Evolutionary conservation across 1,139 yeast species (phyloP), one percentile per base, ranked within the genome.

Genomic region (Saccharomyces hybrid): DNA sequence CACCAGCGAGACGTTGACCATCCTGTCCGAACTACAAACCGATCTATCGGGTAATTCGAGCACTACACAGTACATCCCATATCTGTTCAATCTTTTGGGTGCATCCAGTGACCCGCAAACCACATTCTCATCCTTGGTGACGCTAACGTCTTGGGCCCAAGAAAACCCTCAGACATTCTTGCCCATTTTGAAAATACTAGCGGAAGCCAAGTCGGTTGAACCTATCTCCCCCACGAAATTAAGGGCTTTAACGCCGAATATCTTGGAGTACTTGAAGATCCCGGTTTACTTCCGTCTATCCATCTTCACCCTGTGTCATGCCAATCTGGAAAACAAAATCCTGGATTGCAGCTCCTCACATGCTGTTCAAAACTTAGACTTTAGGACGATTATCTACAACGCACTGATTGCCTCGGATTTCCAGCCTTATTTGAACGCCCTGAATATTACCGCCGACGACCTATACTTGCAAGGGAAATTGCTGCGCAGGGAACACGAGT

Each of bases 221-320:
- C 55, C 56, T 7, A 58, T 64, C 32, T 56, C 65, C 7, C 57
- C 60, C 13, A 60, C 57, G 29, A 54, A 60, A 48, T 51, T 69
- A 38, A 53, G 57, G 23, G 57, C 59, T 25, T 27, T 66, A 49
- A 57, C 59, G 34, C 71, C 71, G 42, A 42, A 46, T 3, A 56
- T 69, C 29, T 52, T 69, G 46, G 60, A 58, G 32, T 61, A 60
- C 48, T 61, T 68, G 55, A 48, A 59, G 19, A 60, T 69, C 27
- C 66, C 69, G 51, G 57, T 63, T 16, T 58, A 56, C 26, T 66
- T 60, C 57, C 64, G 67, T 54, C 54, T 69, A 38, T 63, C 69
- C 46, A 63, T 69, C 41, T 66, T 66, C 59, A 60, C 70, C 1
- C 55, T 69, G 28, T 69, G 72, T 56, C 60, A 65, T 42, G 55